Evolutionary conservation across 1,284 basidiomycete genomes (phyloP), one percentile per base, ranked within the genome.

Genomic region (Leccinum griseonigrum): DNA sequence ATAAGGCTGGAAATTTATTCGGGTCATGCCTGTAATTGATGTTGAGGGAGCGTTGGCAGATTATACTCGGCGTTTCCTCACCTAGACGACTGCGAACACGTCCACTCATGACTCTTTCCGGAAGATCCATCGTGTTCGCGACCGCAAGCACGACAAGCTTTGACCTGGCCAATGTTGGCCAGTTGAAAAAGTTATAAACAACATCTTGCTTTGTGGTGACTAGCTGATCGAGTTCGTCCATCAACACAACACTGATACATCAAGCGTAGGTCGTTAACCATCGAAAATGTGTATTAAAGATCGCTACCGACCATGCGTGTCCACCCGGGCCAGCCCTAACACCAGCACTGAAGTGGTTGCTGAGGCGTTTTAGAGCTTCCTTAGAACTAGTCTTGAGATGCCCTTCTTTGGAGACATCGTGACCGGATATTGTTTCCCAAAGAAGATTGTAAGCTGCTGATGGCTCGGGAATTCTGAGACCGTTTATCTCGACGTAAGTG

Each of bases 101-200:
- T 3, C 95, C 94, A 3, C 84, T 91, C 83, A 99, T 90, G 13
- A 91, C 91, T 29, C 97, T 84, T 75, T 99, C 97, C 0, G 97
- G 97, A 58, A 99, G 81, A 72, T 99, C 97, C 92, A 98, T 97
- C 29, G 97, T 96, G 74, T 99, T 99, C 11, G 97, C 97, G 1
- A 99, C 95, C 0, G 97, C 97, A 59, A 99, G 85, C 2, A 99
- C 97, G 57, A 98, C 89, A 14, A 99, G 83, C 71, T 92, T 91
- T 59, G 92, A 94, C 14, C 88, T 88, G 0, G 86, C 83, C 61
- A 97, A 81, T 10, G 94, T 96, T 1, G 97, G 97, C 97, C 97
- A 99, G 74, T 98, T 98, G 84, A 99, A 99, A 77, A 99, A 97
- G 74, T 98, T 98, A 78, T 99, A 99, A 48, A 99, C 92, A 2